A percentile compares a stretch with the other conserved stretches of the same genome.
Evolutionary conservation across 768 basidiomycete species (phyloP).

Genomic region (Pleurotus citrinopileatus): DNA sequence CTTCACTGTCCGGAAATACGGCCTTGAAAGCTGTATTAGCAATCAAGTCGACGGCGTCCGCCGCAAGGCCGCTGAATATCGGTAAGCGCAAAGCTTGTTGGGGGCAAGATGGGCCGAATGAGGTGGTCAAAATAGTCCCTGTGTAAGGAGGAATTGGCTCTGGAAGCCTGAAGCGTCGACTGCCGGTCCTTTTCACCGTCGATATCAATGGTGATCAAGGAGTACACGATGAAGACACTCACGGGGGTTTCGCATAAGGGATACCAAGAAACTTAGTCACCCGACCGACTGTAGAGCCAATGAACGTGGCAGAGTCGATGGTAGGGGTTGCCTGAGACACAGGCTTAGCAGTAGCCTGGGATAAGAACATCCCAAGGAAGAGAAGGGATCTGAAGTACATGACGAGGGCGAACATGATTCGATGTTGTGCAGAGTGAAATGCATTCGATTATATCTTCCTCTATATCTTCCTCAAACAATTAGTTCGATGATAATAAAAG

Average conservation of each 20-base stretch:
- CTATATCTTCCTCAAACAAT: too few species aligned
- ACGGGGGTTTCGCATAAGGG: slow-evolving; percentile 57
- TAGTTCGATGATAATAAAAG: too few species aligned
- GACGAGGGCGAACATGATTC: background rate
- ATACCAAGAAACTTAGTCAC: slow-evolving; percentile 47
- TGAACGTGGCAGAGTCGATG: slow-evolving; percentile 43
- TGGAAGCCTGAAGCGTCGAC: slow-evolving; percentile 23
- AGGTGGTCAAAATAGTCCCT: slow-evolving; percentile 24
- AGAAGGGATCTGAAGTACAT: slow-evolving; percentile 18
- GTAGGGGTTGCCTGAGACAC: slow-evolving; percentile 27
- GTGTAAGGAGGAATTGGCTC: slow-evolving; percentile 23
- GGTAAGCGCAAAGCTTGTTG: slow-evolving; percentile 40
- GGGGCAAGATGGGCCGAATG: slow-evolving; percentile 33
- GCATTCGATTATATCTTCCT: too few species aligned
- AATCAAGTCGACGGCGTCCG: slow-evolving; percentile 30
- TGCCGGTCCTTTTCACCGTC: background rate
- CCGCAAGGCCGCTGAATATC: slow-evolving; percentile 29
- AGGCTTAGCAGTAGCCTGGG: slow-evolving; percentile 14
- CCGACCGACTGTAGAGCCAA: slow-evolving; percentile 31
- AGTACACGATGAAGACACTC: slow-evolving; percentile 16
- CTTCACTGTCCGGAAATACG: slow-evolving; percentile 36
- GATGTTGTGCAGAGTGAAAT: too few species aligned
- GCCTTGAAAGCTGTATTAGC: slow-evolving; percentile 25
- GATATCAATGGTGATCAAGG: background rate
- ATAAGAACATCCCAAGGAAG: slow-evolving; percentile 15